A percentile compares a stretch with the other conserved stretches of the same genome.
phyloP scores from a whole-genome alignment of 2,329 filamentous ascomycete species.

The Chaetomiaceae sp. region DNA sequence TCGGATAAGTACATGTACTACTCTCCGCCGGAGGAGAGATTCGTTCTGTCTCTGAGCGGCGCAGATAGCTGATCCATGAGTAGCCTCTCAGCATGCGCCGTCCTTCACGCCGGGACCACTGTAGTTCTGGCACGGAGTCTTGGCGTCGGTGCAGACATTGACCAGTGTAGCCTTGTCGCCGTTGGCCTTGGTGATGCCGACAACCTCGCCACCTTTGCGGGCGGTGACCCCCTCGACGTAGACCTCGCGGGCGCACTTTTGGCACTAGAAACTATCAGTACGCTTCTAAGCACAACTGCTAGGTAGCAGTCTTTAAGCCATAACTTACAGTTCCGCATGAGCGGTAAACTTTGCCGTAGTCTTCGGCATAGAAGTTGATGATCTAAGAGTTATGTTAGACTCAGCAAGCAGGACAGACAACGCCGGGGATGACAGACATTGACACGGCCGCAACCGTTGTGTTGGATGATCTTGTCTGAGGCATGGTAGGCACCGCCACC shows the following conservation, averaged over 20 bases:
- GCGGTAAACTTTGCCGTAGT: conserved; percentile 2
- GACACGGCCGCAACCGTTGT: conserved; percentile 1
- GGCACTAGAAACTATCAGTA: background rate
- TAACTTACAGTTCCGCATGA: conserved; percentile 2
- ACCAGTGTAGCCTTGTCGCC: conserved; percentile 1
- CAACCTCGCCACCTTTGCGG: background rate
- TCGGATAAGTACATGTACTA: too few species aligned
- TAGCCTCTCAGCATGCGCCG: background rate
- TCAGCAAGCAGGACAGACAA: background rate
- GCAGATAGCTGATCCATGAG: background rate
- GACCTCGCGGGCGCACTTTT: conserved; percentile 3
- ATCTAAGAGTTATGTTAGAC: background rate
- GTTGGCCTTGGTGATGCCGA: conserved; percentile 1
- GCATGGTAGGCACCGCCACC: conserved; percentile 1
- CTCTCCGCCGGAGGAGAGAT: conserved; percentile 19
- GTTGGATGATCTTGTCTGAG: conserved; percentile 2
- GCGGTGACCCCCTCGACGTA: conserved; percentile 1
- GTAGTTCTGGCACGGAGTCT: conserved; percentile 4
- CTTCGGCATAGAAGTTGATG: conserved; percentile 2
- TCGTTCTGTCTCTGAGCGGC: background rate
- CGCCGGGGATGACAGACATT: background rate
- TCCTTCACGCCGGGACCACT: background rate
- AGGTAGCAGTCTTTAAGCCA: background rate
- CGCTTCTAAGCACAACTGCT: background rate
- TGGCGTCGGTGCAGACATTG: conserved; percentile 1